phyloP scores from a whole-genome alignment of 768 basidiomycete genomes.

The Russula foetens region DNA sequence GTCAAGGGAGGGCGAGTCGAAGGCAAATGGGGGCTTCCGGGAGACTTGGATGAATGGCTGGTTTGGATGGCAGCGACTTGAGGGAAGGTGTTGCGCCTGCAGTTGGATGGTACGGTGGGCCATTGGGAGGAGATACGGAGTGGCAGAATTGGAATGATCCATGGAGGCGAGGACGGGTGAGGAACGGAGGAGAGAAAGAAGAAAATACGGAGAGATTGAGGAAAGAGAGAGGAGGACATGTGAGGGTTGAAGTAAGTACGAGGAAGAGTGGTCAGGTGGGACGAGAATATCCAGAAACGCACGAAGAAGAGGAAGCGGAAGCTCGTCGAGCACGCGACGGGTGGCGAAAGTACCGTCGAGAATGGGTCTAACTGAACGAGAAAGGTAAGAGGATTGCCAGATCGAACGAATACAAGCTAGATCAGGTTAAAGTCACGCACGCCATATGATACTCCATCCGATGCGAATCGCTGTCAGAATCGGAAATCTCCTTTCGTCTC shows the following conservation, averaged over 20 bases:
- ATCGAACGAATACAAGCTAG: slow-evolving; percentile 1
- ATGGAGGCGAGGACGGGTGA: background rate
- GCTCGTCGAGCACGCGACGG: background rate
- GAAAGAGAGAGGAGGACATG: slow-evolving; percentile 2
- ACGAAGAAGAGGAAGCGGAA: slow-evolving; percentile 1
- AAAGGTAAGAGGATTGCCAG: background rate
- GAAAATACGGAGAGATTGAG: background rate
- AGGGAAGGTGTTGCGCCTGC: background rate
- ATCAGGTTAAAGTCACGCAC: slow-evolving; percentile 15
- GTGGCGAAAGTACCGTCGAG: background rate
- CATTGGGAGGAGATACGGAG: background rate
- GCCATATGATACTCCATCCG: slow-evolving; percentile 6
- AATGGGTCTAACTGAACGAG: background rate
- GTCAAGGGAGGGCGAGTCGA: background rate
- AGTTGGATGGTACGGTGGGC: background rate
- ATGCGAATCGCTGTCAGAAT: slow-evolving; percentile 19
- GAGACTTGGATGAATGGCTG: background rate
- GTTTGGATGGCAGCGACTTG: background rate
- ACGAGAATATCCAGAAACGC: slow-evolving; percentile 12
- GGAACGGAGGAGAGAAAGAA: background rate
- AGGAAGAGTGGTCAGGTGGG: slow-evolving; percentile 11
- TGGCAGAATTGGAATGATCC: background rate
- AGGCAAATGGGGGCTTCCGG: background rate
- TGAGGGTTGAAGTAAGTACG: slow-evolving; percentile 7
- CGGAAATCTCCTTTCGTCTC: slow-evolving; percentile 15